A percentile compares a stretch with the other conserved stretches of the same genome.
phyloP scores from a whole-genome alignment of 2,329 filamentous ascomycete genomes.

The Aspergillus fructus region DNA sequence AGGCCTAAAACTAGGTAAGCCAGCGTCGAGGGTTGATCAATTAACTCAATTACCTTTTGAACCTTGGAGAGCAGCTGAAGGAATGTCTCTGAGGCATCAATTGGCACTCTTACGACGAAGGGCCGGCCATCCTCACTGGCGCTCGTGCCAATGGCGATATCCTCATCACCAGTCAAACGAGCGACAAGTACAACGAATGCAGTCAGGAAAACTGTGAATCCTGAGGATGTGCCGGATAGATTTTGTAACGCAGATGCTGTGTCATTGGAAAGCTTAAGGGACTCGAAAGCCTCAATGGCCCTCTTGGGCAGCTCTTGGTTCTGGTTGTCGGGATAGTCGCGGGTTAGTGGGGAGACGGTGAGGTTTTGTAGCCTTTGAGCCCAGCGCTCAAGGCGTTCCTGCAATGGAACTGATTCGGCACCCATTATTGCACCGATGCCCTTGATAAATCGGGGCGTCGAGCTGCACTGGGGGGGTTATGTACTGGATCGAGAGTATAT shows the following conservation, averaged over 20 bases:
- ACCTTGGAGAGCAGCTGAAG: conserved; percentile 40
- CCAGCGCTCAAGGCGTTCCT: conserved; percentile 44
- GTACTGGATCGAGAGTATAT: background rate
- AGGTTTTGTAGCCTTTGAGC: conserved; percentile 41
- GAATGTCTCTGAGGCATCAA: conserved; percentile 43
- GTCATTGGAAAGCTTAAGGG: conserved; percentile 37
- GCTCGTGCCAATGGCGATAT: conserved; percentile 49
- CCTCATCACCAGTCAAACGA: conserved; percentile 50
- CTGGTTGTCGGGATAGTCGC: conserved; percentile 44
- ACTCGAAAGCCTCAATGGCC: conserved; percentile 45
- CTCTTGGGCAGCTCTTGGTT: conserved; percentile 37
- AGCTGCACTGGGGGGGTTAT: conserved; percentile 4
- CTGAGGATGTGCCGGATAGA: conserved; percentile 34
- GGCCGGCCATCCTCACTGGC: conserved; percentile 43
- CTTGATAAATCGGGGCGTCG: conserved; percentile 5
- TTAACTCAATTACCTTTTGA: conserved; percentile 32
- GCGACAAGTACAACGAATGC: conserved; percentile 46
- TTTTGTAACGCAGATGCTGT: conserved; percentile 40
- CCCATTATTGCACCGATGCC: conserved; percentile 30
- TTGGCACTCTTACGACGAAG: conserved; percentile 46
- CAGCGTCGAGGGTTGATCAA: background rate
- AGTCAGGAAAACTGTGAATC: conserved; percentile 44
- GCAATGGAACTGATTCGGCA: conserved; percentile 33
- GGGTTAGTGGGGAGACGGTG: conserved; percentile 44
- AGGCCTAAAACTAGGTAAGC: conserved; percentile 30